Percentiles rank a stretch among this genome's conserved stretches.
These are phyloP conservation scores for Poronia punctata DNA, from an alignment of 495 filamentous ascomycete species.

Conservation along the genomic window DNA sequence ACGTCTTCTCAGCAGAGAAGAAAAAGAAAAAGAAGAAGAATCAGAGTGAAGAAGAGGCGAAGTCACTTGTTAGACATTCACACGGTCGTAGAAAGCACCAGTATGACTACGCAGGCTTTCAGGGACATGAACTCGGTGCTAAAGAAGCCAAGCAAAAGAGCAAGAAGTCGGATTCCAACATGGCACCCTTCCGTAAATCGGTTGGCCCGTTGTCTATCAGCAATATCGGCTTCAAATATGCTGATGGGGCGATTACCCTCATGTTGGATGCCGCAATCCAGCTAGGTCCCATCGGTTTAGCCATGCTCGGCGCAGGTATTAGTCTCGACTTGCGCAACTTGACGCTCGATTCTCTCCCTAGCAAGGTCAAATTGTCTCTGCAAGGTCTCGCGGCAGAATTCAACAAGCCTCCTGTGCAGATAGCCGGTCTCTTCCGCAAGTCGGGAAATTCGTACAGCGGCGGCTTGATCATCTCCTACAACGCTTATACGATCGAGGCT, in stretches of 20 bases:
- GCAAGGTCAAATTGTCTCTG: neutral
- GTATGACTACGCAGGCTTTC: too few relatives aligned
- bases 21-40: neutral
- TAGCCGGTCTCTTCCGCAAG: constrained; percentile 29
- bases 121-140: too few relatives aligned
- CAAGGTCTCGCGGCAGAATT: neutral
- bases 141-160: too few relatives aligned
- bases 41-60: neutral
- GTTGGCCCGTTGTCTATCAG: constrained; percentile 21
- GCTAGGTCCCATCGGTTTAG: constrained; percentile 34
- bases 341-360: constrained; percentile 5
- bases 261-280: constrained; percentile 29
- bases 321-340: constrained; percentile 10
- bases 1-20: too few relatives aligned
- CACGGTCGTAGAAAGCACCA: too few relatives aligned
- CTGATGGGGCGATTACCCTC: constrained; percentile 20
- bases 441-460: constrained; percentile 24
- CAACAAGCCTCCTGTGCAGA: neutral
- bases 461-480: constrained; percentile 25
- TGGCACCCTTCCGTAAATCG: too few relatives aligned
- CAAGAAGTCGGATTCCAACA: too few relatives aligned
- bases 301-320: constrained; percentile 29
- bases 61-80: too few relatives aligned
- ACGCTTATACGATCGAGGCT: constrained; percentile 26
- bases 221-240: constrained; percentile 32